Base-by-base conservation (phyloP, 2,329 filamentous ascomycete genomes). In the Colletotrichum sp. region DNA sequence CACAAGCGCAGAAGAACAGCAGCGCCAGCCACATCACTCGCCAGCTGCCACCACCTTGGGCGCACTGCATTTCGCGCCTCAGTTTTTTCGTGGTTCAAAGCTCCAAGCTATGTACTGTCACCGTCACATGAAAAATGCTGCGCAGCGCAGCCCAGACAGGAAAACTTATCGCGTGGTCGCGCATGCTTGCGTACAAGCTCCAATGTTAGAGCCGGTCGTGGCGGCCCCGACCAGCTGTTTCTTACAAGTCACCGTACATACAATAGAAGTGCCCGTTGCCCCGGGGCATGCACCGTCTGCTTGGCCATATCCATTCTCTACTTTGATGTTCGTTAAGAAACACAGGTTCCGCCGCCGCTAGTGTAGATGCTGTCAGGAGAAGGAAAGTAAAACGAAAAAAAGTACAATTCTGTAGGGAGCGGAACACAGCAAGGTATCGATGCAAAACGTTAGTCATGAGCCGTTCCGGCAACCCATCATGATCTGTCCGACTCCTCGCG, bases 401-500 rank as follows among this genome's bases (percentile, higher is more conserved):
- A 69, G 48, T 69, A 76, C 70, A 74, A n/a, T 32, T 25, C 44
- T 73, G 48, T 74, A 65, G 59, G 48, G 59, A 69, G 74, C 32
- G 64, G 68, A 76, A 74, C 65, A 36, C 65, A 74, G 65, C 52
- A 60, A 76, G 74, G 70, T 74, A 76, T 76, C 74, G 34, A 66
- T 74, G 74, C 59, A 74, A 65, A 67, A 48, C 71, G 70, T 69
- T 25, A 60, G 60, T 76, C 71, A 44, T 76, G 65, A 74, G 36
- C 34, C 74, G 65, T 69, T 28, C 64, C 36, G 64, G 15, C 44
- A 52, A 32, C 36, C 52, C 52, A 19, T 83, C 79, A 86, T 79
- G 90, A 88, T 77, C 90, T 88, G 81, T 96, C 94, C 59, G 95
- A 88, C 79, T 94, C 94, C 77, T 94, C 91, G 61, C 93, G 93